Percentiles rank a stretch among this genome's conserved stretches.
Evolutionary conservation across 805 yeast genomes (phyloP).

Genomic region (Candida pseudofarinosa): DNA sequence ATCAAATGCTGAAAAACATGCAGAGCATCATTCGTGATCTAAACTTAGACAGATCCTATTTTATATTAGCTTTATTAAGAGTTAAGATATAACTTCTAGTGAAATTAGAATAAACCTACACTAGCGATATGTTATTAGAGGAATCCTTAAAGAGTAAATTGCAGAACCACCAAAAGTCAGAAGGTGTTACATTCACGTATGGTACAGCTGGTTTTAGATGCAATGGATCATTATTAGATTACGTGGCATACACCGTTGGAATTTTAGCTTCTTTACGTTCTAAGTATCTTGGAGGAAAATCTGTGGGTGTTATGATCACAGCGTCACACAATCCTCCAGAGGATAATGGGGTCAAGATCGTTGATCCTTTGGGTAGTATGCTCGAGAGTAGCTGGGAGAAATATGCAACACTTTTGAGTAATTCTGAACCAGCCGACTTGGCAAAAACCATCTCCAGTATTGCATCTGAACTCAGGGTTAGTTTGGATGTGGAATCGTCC

Average conservation of each 20-base stretch:
- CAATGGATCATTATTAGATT: constrained; percentile 63
- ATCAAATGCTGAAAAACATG: not conserved
- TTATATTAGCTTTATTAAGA: no score
- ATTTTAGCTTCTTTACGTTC: constrained; percentile 81
- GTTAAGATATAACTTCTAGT: not conserved
- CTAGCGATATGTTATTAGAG: constrained; percentile 2
- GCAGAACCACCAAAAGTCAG: constrained; percentile 43
- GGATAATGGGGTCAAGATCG: constrained; percentile 91
- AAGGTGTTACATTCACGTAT: constrained; percentile 46
- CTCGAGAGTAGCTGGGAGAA: constrained; percentile 79
- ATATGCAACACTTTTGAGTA: constrained; percentile 76
- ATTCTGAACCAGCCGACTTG: constrained; percentile 50
- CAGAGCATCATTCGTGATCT: no score
- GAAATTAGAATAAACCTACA: not conserved
- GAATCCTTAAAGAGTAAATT: constrained; percentile 4
- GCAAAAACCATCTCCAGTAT: constrained; percentile 33
- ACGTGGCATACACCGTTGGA: constrained; percentile 82
- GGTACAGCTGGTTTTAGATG: constrained; percentile 99
- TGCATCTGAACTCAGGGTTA: constrained; percentile 41
- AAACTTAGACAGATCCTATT: no score
- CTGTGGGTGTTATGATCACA: constrained; percentile 94
- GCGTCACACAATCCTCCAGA: constrained; percentile 92
- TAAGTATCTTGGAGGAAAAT: constrained; percentile 58
- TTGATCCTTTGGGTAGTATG: constrained; percentile 93
- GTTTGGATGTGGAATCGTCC: constrained; percentile 36